Evolutionary conservation across 2,329 filamentous ascomycete genomes (phyloP), one percentile per base, ranked within the genome.

Genomic region (Aspergillus sp.): DNA sequence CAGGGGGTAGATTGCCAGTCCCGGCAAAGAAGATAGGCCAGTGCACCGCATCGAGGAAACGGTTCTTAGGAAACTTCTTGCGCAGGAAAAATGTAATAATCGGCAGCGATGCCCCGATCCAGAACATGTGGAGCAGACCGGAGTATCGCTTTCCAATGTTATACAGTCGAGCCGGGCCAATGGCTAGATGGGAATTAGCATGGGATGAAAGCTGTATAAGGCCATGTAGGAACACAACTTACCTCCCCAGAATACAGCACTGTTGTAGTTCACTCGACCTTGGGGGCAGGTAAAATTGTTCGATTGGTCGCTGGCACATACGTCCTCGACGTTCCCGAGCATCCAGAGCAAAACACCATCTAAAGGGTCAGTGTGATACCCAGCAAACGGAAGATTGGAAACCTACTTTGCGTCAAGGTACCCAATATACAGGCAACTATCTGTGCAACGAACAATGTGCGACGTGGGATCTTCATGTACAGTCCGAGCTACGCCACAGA

Each of bases 61-160:
- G 57, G 2, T 81, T 84, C 67, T 81, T 82, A 16, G 87, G 86
- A 68, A 81, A 89, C 55, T 79, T 78, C 52, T 85, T 82, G 6
- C 85, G 85, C 42, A 87, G 74, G 20, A 75, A 61, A 62, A 75
- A 90, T 51, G 78, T 81, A 22, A 80, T 64, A 0, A 80, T 69
- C 1, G 80, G 79, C 14, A 79, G 65, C 11, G 79, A 65, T 31
- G 74, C 71, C 31, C 76, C 81, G 20, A 82, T 78, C 76, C 78
- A 82, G 71, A 82, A 82, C 64, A 82, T 79, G 59, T 81, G 78
- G 12, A 82, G 66, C 14, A 82, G 69, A 1, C 73, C 68, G 3
- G 74, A 76, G 65, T 82, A 82, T 45, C 81, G 79, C 57, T 73
- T 71, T 10, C 79, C 80, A 31, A 74, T 69, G 12, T 73, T 77